Base-by-base conservation (phyloP, 1,139 yeast genomes). In the Kodamaea ohmeri region DNA sequence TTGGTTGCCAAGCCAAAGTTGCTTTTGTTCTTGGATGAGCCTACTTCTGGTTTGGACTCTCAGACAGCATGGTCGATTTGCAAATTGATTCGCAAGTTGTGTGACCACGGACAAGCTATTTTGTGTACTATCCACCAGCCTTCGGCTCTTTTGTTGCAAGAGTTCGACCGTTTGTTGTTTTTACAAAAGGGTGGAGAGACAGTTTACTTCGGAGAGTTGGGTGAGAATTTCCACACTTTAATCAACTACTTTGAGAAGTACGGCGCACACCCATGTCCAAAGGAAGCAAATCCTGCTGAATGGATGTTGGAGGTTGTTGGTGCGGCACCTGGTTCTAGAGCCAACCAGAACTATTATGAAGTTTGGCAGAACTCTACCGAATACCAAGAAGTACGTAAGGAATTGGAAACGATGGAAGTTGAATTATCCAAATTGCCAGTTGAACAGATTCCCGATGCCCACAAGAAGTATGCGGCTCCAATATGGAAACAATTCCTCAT, bases 51-150 rank as follows among this genome's bases (percentile, higher is more conserved):
- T 55, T 71, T 88, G 49, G 96, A 88, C 58, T 86, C 96, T 16
- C 95, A 87, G 62, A 83, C 95, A 40, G 95, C 96, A 6, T 85
- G 95, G 95, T 78, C 92, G 16, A 79, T 84, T 52, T 80, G 87
- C 58, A 79, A 80, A 55, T 69, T 86, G 59, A 76, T 85, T 76
- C 75, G 87, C 60, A 81, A 80, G 56, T 70, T 85, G 40, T 84
- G 92, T 15, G 70, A 77, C 56, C 80, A 80, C 48, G 95, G 95
- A 18, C 95, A 85, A 61, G 90, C 95, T 30, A 80, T 85, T 52
- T 63, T 84, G 55, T 84, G 92, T 65, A 84, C 94, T 9, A 84
- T 84, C 47, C 94, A 84, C 59, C 94, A 84, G 60, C 94, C 94
- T 41, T 82, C 90, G 4, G 90, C 94, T 30, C 71, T 83, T 39